phyloP scores from a whole-genome alignment of 129 eudicot genomes.

The Deinandra increscens region DNA sequence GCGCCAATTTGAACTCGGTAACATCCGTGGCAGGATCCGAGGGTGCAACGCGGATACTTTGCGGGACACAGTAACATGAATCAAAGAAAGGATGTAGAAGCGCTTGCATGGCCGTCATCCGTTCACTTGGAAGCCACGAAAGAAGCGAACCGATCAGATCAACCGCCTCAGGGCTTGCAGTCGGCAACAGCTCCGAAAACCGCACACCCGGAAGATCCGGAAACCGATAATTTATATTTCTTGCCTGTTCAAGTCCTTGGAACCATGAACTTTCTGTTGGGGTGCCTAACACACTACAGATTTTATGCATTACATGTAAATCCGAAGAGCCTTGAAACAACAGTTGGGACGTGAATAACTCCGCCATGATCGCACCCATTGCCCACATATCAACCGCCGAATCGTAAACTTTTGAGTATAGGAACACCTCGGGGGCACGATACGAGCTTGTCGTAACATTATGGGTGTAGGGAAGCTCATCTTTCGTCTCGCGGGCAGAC shows the following conservation, averaged over 20 bases:
- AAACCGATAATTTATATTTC: background rate
- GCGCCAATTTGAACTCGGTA: too few species aligned
- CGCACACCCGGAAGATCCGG: too few species aligned
- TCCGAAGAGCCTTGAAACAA: conserved; percentile 9
- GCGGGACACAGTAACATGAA: too few species aligned
- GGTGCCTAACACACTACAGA: conserved; percentile 17
- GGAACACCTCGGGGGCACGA: conserved; percentile 30
- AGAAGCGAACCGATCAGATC: background rate
- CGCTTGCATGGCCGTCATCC: background rate
- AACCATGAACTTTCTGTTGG: conserved; percentile 23
- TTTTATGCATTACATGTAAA: background rate
- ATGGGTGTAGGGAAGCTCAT: conserved; percentile 9
- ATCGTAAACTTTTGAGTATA: background rate
- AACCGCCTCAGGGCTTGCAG: background rate
- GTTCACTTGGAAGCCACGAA: background rate
- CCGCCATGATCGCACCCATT: conserved; percentile 24
- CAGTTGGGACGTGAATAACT: background rate
- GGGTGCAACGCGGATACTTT: too few species aligned
- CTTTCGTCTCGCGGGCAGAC: conserved; percentile 1
- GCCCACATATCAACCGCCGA: conserved; percentile 32
- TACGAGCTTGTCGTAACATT: conserved; percentile 21
- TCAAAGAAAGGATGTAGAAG: background rate
- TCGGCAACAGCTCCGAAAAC: background rate
- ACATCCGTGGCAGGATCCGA: too few species aligned
- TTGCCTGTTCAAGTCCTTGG: conserved; percentile 12